Evolutionary conservation across 192 early-diverging fungal genomes (phyloP), one percentile per base, ranked within the genome.

Genomic region (Gamsiella multidivaricata): DNA sequence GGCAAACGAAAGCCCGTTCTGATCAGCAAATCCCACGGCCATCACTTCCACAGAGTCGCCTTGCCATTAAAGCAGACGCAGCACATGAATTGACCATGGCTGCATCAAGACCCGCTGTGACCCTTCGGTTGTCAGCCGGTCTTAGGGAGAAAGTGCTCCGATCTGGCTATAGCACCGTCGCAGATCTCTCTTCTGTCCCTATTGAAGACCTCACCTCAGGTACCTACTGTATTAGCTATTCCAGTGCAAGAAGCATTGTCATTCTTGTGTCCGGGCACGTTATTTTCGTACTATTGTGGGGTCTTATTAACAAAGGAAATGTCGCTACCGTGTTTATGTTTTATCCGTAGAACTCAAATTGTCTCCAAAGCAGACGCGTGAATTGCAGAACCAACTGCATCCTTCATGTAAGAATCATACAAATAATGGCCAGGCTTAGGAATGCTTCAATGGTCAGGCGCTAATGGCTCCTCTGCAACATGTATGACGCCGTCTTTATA

Each of bases 261-360:
- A 15, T 15, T 11, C 41, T 11, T 18, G 41, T 15, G 41, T 18
- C 1, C 11, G 11, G 12, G 18, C n/a, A n/a, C n/a, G n/a, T n/a
- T n/a, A n/a, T n/a, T n/a, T n/a, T n/a, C n/a, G n/a, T n/a, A n/a
- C n/a, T n/a, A n/a, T n/a, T n/a, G n/a, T n/a, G n/a, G n/a, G n/a
- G n/a, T n/a, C n/a, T n/a, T n/a, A n/a, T n/a, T n/a, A n/a, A n/a
- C n/a, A n/a, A n/a, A n/a, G n/a, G n/a, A n/a, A n/a, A n/a, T n/a
- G n/a, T n/a, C n/a, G n/a, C n/a, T n/a, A n/a, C n/a, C n/a, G n/a
- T n/a, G n/a, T n/a, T n/a, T n/a, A n/a, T n/a, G n/a, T n/a, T n/a
- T n/a, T n/a, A n/a, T n/a, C n/a, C n/a, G n/a, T n/a, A 76, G 73
- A 76, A 22, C 54, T 76, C 8, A 62, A 62, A 28, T 45, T 76